Evolutionary conservation across 805 yeast species (phyloP), one percentile per base, ranked within the genome.

Genomic region (Lachancea quebecensis): DNA sequence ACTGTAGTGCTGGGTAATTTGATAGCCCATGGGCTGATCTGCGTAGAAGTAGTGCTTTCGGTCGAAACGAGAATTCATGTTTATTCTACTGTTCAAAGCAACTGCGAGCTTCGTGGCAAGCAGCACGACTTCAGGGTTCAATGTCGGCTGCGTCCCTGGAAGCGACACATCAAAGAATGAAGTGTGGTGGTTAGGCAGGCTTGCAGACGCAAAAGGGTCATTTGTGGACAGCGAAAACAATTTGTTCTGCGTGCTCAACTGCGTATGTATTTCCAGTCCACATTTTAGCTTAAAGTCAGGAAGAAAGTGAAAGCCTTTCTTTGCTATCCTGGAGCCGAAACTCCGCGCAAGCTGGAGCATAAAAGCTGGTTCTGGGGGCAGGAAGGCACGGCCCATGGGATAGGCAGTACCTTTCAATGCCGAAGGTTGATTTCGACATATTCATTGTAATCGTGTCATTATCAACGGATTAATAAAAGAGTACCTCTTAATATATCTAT

Each of bases 1-100:
- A 31, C 73, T 73, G 60, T 76, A 87, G 58, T 79, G 85, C 65
- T 93, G 99, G 0, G 99, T 93, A 41, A 93, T 84, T 62, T 93
- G 99, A 65, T 89, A 93, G 1, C 99, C 99, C 43, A 85, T 66
- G 0, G 99, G 99, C 61, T 93, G 98, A 63, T 93, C 99, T 1
- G 90, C 91, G 62, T 93, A 93, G 64, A 93, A 89, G 62, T 93
- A 93, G 62, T 93, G 99, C 64, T 93, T 93, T 53, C 99, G 71
- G 59, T 93, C 99, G 62, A 93, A 93, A 1, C 81, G 70, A 1
- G 91, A 84, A 7, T 58, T 51, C 0, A 64, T 51, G 47, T 76
- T 77, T 12, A 93, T 72, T 0, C 70, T 59, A 47, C 87, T 76
- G 30, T 82, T 72, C 42, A 90, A 64, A 0, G 93, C 86, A 2